Evolutionary conservation across 2,329 filamentous ascomycete species (phyloP).

Genomic region (Alternaria postmessia): DNA sequence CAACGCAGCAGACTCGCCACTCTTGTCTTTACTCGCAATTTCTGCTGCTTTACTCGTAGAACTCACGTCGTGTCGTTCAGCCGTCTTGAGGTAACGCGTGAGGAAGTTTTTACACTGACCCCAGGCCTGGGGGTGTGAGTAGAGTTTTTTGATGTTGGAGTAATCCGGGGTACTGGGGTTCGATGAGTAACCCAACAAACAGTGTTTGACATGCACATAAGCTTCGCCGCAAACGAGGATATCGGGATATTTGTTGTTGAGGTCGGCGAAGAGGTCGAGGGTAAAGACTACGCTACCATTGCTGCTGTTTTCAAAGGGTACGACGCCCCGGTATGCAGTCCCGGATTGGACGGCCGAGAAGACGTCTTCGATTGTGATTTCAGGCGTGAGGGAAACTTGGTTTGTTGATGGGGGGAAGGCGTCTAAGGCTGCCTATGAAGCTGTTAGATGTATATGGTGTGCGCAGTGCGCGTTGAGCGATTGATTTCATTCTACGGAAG

Average conservation of each 20-base stretch:
- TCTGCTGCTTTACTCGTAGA: slow-evolving; percentile 88
- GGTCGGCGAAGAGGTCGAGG: slow-evolving; percentile 85
- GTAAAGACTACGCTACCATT: slow-evolving; percentile 93
- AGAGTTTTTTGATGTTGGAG: slow-evolving; percentile 74
- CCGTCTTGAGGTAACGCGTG: slow-evolving; percentile 70
- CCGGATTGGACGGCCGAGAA: slow-evolving; percentile 79
- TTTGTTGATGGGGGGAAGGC: slow-evolving; percentile 52
- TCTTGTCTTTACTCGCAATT: slow-evolving; percentile 69
- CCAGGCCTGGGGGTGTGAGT: slow-evolving; percentile 95
- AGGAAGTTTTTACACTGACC: slow-evolving; percentile 87
- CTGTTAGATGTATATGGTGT: background rate
- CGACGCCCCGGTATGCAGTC: slow-evolving; percentile 74
- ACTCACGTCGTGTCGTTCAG: slow-evolving; percentile 83
- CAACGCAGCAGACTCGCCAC: slow-evolving; percentile 76
- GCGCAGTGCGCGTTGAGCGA: background rate
- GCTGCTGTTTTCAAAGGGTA: slow-evolving; percentile 95
- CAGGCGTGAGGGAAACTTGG: slow-evolving; percentile 48
- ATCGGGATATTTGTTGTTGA: slow-evolving; percentile 68
- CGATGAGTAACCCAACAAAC: slow-evolving; percentile 69
- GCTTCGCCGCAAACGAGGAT: slow-evolving; percentile 82
- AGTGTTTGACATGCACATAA: slow-evolving; percentile 90
- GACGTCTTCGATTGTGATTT: slow-evolving; percentile 68
- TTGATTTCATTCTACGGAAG: background rate
- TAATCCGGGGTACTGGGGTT: background rate
- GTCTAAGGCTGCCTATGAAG: slow-evolving; percentile 62